Evolutionary conservation across 1,284 basidiomycete species (phyloP), one percentile per base, ranked within the genome.

Genomic region (Cryptococcus sp.): DNA sequence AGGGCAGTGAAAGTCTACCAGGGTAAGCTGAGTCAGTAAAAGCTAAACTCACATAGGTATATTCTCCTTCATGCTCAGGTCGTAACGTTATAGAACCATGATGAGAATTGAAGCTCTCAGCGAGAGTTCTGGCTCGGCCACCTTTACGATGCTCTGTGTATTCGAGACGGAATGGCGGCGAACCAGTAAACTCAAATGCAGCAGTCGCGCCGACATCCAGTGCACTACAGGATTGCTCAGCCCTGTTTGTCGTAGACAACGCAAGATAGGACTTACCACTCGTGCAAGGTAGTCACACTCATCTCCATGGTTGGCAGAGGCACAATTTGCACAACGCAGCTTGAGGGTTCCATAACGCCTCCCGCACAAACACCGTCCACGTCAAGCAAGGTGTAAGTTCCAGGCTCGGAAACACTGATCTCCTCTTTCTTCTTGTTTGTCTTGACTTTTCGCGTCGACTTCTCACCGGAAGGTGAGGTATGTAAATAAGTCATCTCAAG

Each of bases 201-300:
- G 91, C 91, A 25, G 88, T 88, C 50, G 95, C 89, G 10, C 95
- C 95, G 25, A 91, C 93, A 65, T 97, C 93, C 15, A 93, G 92
- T 38, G 92, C 93, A 74, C 93, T 97, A 60, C 58, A 61, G 8
- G 2, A 34, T 34, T 13, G 3, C 16, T 22, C 7, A 41, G 17
- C 44, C 46, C n/a, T 34, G 39, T 34, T 50, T 16, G 10, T 23
- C 46, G 44, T 11, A 47, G 63, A 53, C 23, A 8, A 15, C 5
- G 15, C 46, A 54, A 20, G 61, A 50, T 11, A n/a, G 7, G 5
- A 70, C 80, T 57, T 67, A 89, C 91, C 91, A 93, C 80, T 93
- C 95, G 67, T 94, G 89, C 64, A 98, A 89, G 53, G 89, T 87
- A 69, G 87, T 88, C 84, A 93, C 93, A 72, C 88, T 85, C 63